A percentile compares a stretch with the other conserved stretches of the same genome.
phyloP scores from a whole-genome alignment of 202 grass and related monocot species.

The Elaeis oleifera region DNA sequence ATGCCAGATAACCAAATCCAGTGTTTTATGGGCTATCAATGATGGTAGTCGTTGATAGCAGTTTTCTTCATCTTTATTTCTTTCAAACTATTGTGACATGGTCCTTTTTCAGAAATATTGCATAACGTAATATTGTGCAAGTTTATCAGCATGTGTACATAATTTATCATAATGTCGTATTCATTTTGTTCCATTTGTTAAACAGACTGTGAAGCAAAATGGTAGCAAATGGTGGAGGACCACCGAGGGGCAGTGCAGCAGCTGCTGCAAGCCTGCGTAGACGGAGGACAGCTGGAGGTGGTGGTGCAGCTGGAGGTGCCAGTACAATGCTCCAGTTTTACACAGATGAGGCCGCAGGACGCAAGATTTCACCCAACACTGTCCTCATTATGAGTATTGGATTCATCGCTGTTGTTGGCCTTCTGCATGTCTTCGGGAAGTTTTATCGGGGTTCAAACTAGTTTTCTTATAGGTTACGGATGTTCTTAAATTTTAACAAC shows the following conservation, averaged over 20 bases:
- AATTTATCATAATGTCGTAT: too few species aligned
- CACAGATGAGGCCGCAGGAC: constrained; percentile 65
- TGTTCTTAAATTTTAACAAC: too few species aligned
- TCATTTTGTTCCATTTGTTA: constrained; percentile 1
- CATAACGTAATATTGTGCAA: too few species aligned
- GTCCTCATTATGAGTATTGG: constrained; percentile 94
- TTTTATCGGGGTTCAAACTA: constrained; percentile 39
- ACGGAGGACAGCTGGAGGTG: constrained; percentile 42
- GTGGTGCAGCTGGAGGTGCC: constrained; percentile 36
- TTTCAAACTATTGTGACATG: too few species aligned
- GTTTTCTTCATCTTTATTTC: too few species aligned
- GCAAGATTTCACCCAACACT: constrained; percentile 80
- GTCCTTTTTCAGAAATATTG: too few species aligned
- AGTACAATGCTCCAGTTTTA: constrained; percentile 98
- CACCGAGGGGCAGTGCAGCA: constrained; percentile 58
- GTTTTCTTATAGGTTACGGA: not conserved
- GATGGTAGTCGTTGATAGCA: too few species aligned
- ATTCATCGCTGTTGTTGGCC: constrained; percentile 61
- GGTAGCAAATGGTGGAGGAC: constrained; percentile 72
- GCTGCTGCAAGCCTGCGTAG: constrained; percentile 74
- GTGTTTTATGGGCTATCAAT: too few species aligned
- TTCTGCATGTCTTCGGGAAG: constrained; percentile 91
- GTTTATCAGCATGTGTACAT: too few species aligned
- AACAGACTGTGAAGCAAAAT: constrained; percentile 32
- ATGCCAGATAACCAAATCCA: too few species aligned